Base-by-base conservation (phyloP, 305 asterid species). In the Solanum hybrid region DNA sequence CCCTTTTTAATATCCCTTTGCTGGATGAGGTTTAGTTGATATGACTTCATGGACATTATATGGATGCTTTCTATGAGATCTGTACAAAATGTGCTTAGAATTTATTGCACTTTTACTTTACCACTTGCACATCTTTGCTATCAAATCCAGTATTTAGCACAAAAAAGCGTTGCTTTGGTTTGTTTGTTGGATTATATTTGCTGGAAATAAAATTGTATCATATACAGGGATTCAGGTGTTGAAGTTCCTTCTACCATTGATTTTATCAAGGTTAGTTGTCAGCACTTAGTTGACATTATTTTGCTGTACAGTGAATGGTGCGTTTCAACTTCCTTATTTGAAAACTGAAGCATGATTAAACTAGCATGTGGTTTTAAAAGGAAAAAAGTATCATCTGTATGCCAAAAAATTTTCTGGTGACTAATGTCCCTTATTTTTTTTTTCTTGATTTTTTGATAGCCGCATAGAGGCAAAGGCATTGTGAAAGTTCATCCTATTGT, bases 141-240 rank as follows among this genome's bases (percentile, higher is more conserved):
- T 45, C 87, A 45, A 45, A 45, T 84, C 72, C 69, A 45, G 73
- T 45, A 84, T 17, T 45, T 31, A 17, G 71, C 72, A 29, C 6
- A 26, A 71, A 66, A 32, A 12, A 69, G 10, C 2, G 10, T 24
- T 69, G 82, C 40, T 72, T 72, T 72, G 29, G 42, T 19, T 37
- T 87, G 31, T 26, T 36, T 36, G 40, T 78, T 78, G 32, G 71
- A 42, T 51, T 88, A 82, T 56, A 85, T 91, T 88, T 69, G 85
- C 86, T 88, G 51, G 45, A 84, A 90, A 86, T 88, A 80, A 91
- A 86, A 79, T 78, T 76, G 76, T 88, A 51, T 79, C 60, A 76
- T 34, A 91, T 91, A 89, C 94, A 97, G 99, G 99, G 92, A 92
- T 92, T 94, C 99, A 73, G 90, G 93, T 85, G 91, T 87, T 71